These are phyloP conservation scores for Amanita rimosa DNA, from an alignment of 768 basidiomycete genomes.

Conservation along the genomic window DNA sequence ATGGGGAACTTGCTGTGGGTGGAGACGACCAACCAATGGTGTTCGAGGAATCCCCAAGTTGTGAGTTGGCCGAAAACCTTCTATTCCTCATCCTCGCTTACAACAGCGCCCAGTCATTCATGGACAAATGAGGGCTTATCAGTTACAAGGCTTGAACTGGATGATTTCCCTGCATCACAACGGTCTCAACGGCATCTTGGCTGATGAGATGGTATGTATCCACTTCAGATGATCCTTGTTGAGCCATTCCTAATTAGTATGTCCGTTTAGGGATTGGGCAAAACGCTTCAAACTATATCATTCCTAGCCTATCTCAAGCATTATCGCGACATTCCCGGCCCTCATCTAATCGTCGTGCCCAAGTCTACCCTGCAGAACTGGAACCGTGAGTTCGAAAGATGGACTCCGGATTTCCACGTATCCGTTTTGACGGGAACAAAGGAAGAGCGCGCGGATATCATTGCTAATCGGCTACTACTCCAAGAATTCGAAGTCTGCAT, in stretches of 20 bases:
- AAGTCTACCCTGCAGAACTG: conserved; percentile 98
- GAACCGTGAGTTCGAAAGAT: conserved; percentile 83
- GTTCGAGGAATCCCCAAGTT: conserved; percentile 89
- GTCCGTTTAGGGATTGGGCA: conserved; percentile 72
- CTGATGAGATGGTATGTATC: conserved; percentile 79
- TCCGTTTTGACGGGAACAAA: conserved; percentile 77
- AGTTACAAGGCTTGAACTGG: conserved; percentile 95
- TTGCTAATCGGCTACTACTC: conserved; percentile 66
- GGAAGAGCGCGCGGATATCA: conserved; percentile 80
- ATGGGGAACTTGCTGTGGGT: conserved; percentile 67
- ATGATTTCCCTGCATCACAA: conserved; percentile 95
- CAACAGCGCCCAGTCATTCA: conserved; percentile 40
- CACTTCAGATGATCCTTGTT: not conserved
- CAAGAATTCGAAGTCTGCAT: conserved; percentile 91
- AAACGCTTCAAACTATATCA: conserved; percentile 96
- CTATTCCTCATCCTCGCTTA: not conserved
- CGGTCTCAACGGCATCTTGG: conserved; percentile 92
- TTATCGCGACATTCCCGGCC: conserved; percentile 62
- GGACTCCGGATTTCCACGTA: conserved; percentile 84
- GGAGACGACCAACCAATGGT: conserved; percentile 88
- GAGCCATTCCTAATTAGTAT: not conserved
- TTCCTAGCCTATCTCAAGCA: conserved; percentile 94
- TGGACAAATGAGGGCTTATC: conserved; percentile 87
- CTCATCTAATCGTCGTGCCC: conserved; percentile 95
- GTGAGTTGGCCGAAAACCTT: conserved; percentile 32